Evolutionary conservation across 306 rosid genomes (phyloP).

Genomic region (Prunus mongolica): DNA sequence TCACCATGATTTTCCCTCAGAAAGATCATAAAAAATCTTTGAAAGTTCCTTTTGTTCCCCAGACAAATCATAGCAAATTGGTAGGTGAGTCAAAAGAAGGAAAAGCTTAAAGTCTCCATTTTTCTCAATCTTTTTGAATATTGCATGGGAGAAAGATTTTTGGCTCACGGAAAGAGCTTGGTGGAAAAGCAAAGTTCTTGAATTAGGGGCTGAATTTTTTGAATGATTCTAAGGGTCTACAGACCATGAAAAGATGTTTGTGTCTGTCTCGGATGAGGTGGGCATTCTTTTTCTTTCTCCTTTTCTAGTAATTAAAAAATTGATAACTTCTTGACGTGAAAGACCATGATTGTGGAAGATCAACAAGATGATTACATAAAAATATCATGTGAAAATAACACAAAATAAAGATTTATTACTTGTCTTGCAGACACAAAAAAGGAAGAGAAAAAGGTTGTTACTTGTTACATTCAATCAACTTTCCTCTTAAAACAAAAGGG

Average conservation of each 20-base stretch:
- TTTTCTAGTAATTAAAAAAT: background rate
- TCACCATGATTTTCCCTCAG: slow-evolving; percentile 11
- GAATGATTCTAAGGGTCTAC: slow-evolving; percentile 14
- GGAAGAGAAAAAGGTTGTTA: background rate
- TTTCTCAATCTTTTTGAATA: slow-evolving; percentile 2
- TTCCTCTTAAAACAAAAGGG: background rate
- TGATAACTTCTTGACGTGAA: slow-evolving; percentile 21
- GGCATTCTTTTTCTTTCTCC: background rate
- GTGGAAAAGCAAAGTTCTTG: slow-evolving; percentile 6
- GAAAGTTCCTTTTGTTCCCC: slow-evolving; percentile 24
- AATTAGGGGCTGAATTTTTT: slow-evolving; percentile 15
- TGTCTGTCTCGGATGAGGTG: slow-evolving; percentile 25
- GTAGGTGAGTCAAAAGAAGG: slow-evolving; percentile 25
- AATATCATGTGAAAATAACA: background rate
- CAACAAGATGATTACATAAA: slow-evolving; percentile 7
- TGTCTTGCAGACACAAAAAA: background rate
- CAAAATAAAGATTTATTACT: background rate
- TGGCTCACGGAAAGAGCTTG: background rate
- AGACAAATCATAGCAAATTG: background rate
- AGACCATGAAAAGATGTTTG: slow-evolving; percentile 24
- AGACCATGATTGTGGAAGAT: slow-evolving; percentile 30
- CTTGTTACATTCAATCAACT: background rate
- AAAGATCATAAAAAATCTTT: slow-evolving; percentile 28
- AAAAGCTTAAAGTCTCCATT: slow-evolving; percentile 17
- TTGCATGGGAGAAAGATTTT: slow-evolving; percentile 9